Base-by-base conservation (phyloP, 768 basidiomycete genomes). In the Leucocoprinus leucothites region DNA sequence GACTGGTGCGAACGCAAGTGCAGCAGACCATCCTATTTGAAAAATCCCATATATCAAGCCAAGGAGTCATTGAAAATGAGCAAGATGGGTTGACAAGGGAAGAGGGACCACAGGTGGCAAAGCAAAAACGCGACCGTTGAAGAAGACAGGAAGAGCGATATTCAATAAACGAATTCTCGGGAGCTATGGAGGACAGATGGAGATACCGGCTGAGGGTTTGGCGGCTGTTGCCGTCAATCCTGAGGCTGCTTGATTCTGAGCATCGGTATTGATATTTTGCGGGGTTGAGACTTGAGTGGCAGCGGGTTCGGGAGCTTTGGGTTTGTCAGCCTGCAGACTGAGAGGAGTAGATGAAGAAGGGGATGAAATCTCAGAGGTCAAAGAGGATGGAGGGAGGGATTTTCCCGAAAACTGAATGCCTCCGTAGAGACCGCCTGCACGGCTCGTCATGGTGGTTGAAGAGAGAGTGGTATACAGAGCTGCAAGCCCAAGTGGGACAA, bases 1-100 rank as follows among this genome's bases (percentile, higher is more conserved):
- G 51, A 91, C 77, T 43, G 92, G 92, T 8, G 91, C 92, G 64
- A 94, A 94, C 16, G 90, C 92, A 60, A 94, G 87, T 13, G 91
- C 82, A 59, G 91, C 87, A 62, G 91, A 94, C 91, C 92, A 94
- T 70, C 84, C 91, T 92, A 79, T 60, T 64, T 59, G 45, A 26
- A 18, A 28, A 26, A 24, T 11, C 45, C 14, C 26, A 13, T 6
- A 25, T 16, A 21, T 51, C 60, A 63, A 61, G 18, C 31, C 31
- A 31, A 31, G 11, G 31, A 11, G 31, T 11, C 5, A 31, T 31
- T 11, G 31, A 38, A n/a, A n/a, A 9, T 38, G 16, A 38, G 5
- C 38, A n/a, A 8, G 38, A 38, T 38, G 16, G 7, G 38, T 5
- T 31, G 11, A 31, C 11, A n/a, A 38, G 16, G 4, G 14, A n/a